Percentiles rank a stretch among this genome's conserved stretches.
phyloP scores from a whole-genome alignment of 805 yeast species.

The Clavispora santaluciae region DNA sequence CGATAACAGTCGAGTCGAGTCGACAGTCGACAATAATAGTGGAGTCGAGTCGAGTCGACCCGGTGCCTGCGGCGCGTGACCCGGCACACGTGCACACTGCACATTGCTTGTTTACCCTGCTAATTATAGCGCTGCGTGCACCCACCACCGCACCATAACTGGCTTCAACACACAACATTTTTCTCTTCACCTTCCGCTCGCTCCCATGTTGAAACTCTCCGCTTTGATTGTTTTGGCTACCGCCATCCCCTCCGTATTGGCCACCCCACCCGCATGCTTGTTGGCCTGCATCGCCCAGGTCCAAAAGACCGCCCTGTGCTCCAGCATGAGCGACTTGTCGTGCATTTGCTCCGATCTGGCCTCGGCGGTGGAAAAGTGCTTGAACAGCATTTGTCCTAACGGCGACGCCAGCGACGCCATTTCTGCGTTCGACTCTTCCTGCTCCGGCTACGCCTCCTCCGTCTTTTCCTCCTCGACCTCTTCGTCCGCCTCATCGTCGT shows the following conservation, averaged over 20 bases:
- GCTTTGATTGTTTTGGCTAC: slow-evolving; percentile 30
- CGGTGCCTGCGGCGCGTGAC: too few relatives aligned
- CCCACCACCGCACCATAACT: neutral
- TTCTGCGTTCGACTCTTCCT: slow-evolving; percentile 50
- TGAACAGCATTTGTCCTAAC: slow-evolving; percentile 64
- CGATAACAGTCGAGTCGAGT: too few relatives aligned
- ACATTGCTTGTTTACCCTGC: slow-evolving; percentile 8
- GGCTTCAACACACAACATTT: neutral
- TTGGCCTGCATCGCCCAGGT: slow-evolving; percentile 83
- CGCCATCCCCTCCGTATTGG: slow-evolving; percentile 44
- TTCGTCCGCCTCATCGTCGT: slow-evolving; percentile 21
- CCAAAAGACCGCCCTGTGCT: slow-evolving; percentile 51
- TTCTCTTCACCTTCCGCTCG: slow-evolving; percentile 2
- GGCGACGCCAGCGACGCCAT: slow-evolving; percentile 56
- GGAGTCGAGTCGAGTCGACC: too few relatives aligned
- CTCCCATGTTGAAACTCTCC: slow-evolving; percentile 9
- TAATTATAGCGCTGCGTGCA: slow-evolving; percentile 2
- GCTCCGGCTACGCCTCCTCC: slow-evolving; percentile 39
- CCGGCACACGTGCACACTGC: too few relatives aligned
- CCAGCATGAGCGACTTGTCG: slow-evolving; percentile 54
- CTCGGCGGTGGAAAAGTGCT: slow-evolving; percentile 53
- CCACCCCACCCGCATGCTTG: slow-evolving; percentile 88
- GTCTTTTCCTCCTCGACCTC: slow-evolving; percentile 22
- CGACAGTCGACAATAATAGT: too few relatives aligned
- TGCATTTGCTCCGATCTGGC: slow-evolving; percentile 66